These are phyloP conservation scores for Alternaria metachromatica DNA, from an alignment of 2,329 filamentous ascomycete genomes.

Conservation along the genomic window DNA sequence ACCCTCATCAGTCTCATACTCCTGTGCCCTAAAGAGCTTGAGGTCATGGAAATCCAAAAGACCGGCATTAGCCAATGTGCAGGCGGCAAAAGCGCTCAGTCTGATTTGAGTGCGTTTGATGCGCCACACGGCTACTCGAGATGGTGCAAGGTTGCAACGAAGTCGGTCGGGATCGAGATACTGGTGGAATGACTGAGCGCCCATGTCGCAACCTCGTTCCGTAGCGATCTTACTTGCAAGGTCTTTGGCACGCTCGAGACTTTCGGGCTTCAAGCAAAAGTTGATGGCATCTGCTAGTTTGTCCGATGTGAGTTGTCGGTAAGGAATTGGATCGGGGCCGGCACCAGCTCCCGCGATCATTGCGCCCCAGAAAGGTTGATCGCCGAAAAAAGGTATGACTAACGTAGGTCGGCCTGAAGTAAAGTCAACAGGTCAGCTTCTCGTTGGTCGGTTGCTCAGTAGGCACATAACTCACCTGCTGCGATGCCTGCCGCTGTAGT, in stretches of 20 bases:
- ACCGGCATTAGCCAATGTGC: slow-evolving; percentile 23
- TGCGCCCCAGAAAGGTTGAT: slow-evolving; percentile 61
- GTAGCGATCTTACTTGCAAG: slow-evolving; percentile 32
- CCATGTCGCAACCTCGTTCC: slow-evolving; percentile 35
- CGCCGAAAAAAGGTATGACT: slow-evolving; percentile 78
- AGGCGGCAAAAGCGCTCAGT: slow-evolving; percentile 34
- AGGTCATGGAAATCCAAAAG: slow-evolving; percentile 24
- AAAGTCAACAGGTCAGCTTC: slow-evolving; percentile 50
- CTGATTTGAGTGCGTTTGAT: slow-evolving; percentile 28
- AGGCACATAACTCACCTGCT: not conserved
- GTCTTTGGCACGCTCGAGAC: slow-evolving; percentile 22
- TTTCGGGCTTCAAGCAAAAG: slow-evolving; percentile 52
- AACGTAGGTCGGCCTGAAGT: slow-evolving; percentile 78
- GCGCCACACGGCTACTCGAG: slow-evolving; percentile 31
- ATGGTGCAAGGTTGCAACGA: slow-evolving; percentile 30
- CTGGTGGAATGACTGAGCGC: slow-evolving; percentile 33
- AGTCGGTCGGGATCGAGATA: slow-evolving; percentile 32
- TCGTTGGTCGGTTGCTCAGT: too few relatives aligned
- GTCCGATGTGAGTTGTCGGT: slow-evolving; percentile 46
- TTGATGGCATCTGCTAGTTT: slow-evolving; percentile 56
- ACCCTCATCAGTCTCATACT: slow-evolving; percentile 21
- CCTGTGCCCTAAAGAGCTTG: slow-evolving; percentile 23
- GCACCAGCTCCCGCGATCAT: slow-evolving; percentile 60
- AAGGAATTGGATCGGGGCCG: slow-evolving; percentile 58
- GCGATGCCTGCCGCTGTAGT: slow-evolving; percentile 74